Conservation (phyloP, 345 rosid species). For the Gossypium arboreum region DNA sequence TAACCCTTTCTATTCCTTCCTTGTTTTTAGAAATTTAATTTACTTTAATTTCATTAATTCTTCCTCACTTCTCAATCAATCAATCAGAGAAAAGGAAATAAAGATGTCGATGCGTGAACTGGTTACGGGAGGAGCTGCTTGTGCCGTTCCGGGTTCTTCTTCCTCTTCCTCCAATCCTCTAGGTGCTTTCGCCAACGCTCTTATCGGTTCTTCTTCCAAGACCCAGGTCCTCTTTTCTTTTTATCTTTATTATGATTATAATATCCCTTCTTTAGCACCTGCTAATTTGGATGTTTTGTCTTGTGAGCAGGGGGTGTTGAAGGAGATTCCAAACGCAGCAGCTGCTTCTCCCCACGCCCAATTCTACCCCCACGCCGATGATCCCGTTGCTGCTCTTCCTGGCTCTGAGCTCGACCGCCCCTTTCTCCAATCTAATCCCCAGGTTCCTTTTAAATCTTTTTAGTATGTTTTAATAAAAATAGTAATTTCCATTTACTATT, state of each 20-base stretch:
- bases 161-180: constrained; percentile 89
- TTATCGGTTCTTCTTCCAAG: constrained; percentile 87
- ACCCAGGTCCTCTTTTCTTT: constrained; percentile 51
- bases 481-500: not conserved
- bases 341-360: constrained; percentile 41
- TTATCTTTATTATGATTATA: not conserved
- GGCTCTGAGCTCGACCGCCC: constrained; percentile 80
- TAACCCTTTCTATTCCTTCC: no score
- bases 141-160: constrained; percentile 91
- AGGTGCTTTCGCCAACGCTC: constrained; percentile 89
- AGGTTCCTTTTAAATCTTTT: constrained; percentile 37
- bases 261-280: not conserved
- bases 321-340: constrained; percentile 69
- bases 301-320: constrained; percentile 66
- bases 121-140: constrained; percentile 91
- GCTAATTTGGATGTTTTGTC: not conserved
- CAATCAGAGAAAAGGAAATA: not conserved
- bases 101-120: constrained; percentile 97
- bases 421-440: constrained; percentile 50
- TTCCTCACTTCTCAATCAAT: not conserved
- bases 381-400: constrained; percentile 58
- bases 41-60: not conserved
- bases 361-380: constrained; percentile 44
- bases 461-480: not conserved
- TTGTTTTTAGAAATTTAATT: not conserved